A percentile compares a stretch with the other conserved stretches of the same genome.
Conservation (phyloP, 2,329 filamentous ascomycete genomes). For the Meredithiella fracta region DNA sequence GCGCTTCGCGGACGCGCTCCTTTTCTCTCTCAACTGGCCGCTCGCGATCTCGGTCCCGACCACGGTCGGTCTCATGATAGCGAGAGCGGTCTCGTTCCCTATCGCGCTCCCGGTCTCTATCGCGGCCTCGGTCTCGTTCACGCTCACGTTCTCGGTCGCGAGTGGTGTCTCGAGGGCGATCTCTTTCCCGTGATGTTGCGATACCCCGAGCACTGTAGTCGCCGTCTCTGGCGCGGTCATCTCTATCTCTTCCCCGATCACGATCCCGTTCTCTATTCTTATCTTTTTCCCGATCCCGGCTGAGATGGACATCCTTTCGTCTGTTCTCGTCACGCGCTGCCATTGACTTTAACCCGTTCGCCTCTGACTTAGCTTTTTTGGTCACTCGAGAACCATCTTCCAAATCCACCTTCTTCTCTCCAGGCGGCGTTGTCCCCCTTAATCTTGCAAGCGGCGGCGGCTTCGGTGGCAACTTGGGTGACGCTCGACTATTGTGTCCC, state of each 20-base stretch:
- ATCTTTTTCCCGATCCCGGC: conserved; percentile 9
- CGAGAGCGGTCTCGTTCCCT: not conserved
- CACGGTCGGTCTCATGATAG: not conserved
- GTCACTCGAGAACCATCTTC: not conserved
- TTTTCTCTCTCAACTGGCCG: not conserved
- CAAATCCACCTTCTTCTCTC: not conserved
- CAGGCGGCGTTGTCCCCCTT: not conserved
- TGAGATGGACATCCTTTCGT: conserved; percentile 1
- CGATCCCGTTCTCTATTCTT: conserved; percentile 8
- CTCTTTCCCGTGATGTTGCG: conserved; percentile 1
- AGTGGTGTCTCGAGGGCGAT: not conserved
- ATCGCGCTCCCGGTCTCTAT: conserved; percentile 1
- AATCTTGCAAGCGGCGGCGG: conserved; percentile 4
- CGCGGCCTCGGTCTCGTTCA: not conserved
- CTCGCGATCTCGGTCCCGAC: conserved; percentile 8
- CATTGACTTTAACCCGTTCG: not conserved
- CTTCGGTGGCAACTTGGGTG: conserved; percentile 8
- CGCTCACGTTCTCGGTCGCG: conserved; percentile 2
- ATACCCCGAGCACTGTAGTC: not conserved
- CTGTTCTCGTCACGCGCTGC: conserved; percentile 1
- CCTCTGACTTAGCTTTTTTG: conserved; percentile 1
- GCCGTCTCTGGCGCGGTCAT: not conserved
- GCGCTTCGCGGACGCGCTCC: not conserved
- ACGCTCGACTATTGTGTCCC: not conserved
- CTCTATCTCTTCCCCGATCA: not conserved